A percentile compares a stretch with the other conserved stretches of the same genome.
Conservation (phyloP, 345 rosid species). For the Gossypium arboreum region DNA sequence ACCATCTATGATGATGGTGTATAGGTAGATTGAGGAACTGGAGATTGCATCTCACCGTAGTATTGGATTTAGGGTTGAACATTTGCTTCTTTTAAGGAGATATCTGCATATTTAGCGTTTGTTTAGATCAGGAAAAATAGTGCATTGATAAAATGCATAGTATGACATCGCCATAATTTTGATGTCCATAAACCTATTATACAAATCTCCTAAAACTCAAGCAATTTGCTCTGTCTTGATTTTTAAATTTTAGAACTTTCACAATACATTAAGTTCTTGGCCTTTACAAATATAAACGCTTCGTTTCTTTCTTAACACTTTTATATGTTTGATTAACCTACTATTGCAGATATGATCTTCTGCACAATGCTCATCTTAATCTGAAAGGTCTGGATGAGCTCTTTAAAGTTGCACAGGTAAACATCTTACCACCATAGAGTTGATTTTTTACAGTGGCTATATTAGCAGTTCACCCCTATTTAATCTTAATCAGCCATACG, state of each 20-base stretch:
- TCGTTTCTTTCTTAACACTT: conserved; percentile 4
- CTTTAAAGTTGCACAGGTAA: conserved; percentile 94
- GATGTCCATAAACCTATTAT: neutral
- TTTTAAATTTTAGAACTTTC: neutral
- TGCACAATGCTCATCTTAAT: conserved; percentile 96
- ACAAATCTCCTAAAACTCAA: neutral
- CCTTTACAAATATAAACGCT: neutral
- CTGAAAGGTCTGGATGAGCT: conserved; percentile 80
- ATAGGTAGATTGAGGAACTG: neutral
- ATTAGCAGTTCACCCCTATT: neutral
- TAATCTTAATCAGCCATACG: neutral
- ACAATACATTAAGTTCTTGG: neutral
- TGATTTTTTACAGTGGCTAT: neutral
- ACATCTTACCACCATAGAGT: neutral
- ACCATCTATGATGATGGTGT: conserved; percentile 4
- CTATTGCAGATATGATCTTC: conserved; percentile 72
- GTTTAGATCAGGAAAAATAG: neutral
- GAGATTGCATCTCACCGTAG: neutral
- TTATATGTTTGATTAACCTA: neutral
- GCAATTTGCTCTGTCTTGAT: neutral
- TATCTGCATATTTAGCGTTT: neutral
- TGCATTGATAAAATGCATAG: neutral
- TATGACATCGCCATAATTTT: neutral
- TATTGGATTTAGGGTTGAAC: neutral
- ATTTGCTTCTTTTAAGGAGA: neutral